Evolutionary conservation across 148 eudicot species (phyloP), one percentile per base, ranked within the genome.

Genomic region (Chenopodium berlandieri): DNA sequence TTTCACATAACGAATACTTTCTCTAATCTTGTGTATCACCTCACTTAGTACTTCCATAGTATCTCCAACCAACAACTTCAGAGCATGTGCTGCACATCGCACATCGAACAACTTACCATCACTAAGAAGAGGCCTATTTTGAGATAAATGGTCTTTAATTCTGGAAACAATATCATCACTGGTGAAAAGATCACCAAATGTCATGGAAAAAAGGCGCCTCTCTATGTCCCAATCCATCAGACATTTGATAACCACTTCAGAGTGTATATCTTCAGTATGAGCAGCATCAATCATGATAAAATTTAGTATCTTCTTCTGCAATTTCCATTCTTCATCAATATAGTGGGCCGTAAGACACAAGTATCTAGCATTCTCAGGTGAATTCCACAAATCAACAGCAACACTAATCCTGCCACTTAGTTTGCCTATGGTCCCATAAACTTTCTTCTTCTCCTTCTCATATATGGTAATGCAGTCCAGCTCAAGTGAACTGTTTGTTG

Each of bases 181-280:
- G 17, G 88, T 87, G 73, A 85, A 91, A 85, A 87, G 91, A 80
- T 92, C 93, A 82, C 95, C 96, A 74, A 95, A 91, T 63, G 97
- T 91, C 91, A 95, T 88, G 32, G 97, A 90, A 86, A 95, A 95
- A 85, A 95, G 79, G 83, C 92, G 90, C 48, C 90, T 87, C 80
- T 95, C 97, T 48, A 95, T 87, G 75, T 88, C 93, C 99, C 99
- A 95, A 85, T 92, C 94, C 90, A 87, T 91, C 67, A 94, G 83
- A 85, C 97, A 91, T 82, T 95, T 94, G 31, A 93, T 91, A 48
- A 94, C 85, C 78, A 90, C 92, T 78, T 95, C 97, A 34, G 97
- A 95, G 73, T 91, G 91, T 60, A 90, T 79, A 86, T 94, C 97
- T 84, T 92, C 97, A 19, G 93, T 93, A 80, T 92, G 88, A 27